Conservation (phyloP, 2,329 filamentous ascomycete species). For the Cladosporium sp. region DNA sequence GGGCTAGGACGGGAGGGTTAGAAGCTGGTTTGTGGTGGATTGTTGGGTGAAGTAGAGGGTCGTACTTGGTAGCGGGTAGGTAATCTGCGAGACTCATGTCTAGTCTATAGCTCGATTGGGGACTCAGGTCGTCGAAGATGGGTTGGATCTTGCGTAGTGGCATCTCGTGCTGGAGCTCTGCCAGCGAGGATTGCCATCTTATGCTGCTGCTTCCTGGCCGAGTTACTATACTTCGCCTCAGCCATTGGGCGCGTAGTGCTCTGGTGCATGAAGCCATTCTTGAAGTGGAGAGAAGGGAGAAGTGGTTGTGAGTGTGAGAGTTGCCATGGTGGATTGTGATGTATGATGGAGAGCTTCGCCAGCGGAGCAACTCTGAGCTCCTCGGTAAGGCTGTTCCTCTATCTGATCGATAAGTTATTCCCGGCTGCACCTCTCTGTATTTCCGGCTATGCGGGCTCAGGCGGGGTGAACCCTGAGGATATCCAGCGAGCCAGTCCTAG, state of each 20-base stretch:
- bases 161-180: constrained; percentile 40
- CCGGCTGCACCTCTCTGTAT: too few relatives aligned
- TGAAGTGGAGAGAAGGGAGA: not conserved
- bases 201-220: constrained; percentile 8
- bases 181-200: constrained; percentile 33
- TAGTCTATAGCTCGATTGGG: constrained; percentile 62
- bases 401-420: too few relatives aligned
- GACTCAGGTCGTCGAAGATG: constrained; percentile 54
- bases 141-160: constrained; percentile 45
- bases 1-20: constrained; percentile 18
- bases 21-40: not conserved
- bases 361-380: too few relatives aligned
- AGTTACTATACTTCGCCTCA: constrained; percentile 12
- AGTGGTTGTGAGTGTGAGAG: not conserved
- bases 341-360: too few relatives aligned
- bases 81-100: constrained; percentile 56
- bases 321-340: not conserved
- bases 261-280: constrained; percentile 17
- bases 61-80: constrained; percentile 35
- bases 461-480: too few relatives aligned
- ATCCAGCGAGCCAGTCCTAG: too few relatives aligned
- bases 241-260: constrained; percentile 20
- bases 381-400: too few relatives aligned
- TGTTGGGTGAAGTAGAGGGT: constrained; percentile 18
- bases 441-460: too few relatives aligned